Evolutionary conservation across 129 eudicot species (phyloP).

Genomic region (Lonicera japonica): DNA sequence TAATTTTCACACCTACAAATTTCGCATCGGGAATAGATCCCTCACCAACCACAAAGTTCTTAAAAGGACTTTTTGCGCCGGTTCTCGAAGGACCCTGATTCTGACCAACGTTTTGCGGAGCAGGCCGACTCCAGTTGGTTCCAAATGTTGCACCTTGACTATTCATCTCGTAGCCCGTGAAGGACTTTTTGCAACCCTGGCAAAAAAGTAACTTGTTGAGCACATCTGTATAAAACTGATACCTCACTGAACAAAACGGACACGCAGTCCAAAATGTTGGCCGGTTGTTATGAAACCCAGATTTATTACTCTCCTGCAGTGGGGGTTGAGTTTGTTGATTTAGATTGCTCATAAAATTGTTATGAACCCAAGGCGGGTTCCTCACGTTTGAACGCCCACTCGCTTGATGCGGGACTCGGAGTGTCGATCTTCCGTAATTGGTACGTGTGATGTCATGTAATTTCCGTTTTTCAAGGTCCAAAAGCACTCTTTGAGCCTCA

Average conservation of each 20-base stretch:
- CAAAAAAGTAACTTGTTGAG: slow-evolving; percentile 33
- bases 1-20: not conserved
- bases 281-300: slow-evolving; percentile 9
- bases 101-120: slow-evolving; percentile 2
- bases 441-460: slow-evolving; percentile 35
- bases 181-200: slow-evolving; percentile 45
- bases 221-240: slow-evolving; percentile 36
- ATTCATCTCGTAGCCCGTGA: slow-evolving; percentile 43
- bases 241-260: slow-evolving; percentile 44
- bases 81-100: slow-evolving; percentile 15
- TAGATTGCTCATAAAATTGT: slow-evolving; percentile 7
- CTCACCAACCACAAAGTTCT: slow-evolving; percentile 9
- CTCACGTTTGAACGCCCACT: slow-evolving; percentile 19
- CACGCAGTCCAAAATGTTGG: slow-evolving; percentile 69
- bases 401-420: slow-evolving; percentile 28
- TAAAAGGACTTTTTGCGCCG: slow-evolving; percentile 4
- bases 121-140: slow-evolving; percentile 16
- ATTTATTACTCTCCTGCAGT: slow-evolving; percentile 18
- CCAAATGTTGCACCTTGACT: slow-evolving; percentile 17
- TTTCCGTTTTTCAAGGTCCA: slow-evolving; percentile 36
- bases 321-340: slow-evolving; percentile 18
- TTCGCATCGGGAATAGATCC: slow-evolving; percentile 5
- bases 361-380: slow-evolving; percentile 21
- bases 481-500: slow-evolving; percentile 64
- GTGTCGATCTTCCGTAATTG: slow-evolving; percentile 12